A percentile compares a stretch with the other conserved stretches of the same genome.
These are phyloP conservation scores for Fusarium newnesense DNA, from an alignment of 2,329 filamentous ascomycete species.

Conservation along the genomic window DNA sequence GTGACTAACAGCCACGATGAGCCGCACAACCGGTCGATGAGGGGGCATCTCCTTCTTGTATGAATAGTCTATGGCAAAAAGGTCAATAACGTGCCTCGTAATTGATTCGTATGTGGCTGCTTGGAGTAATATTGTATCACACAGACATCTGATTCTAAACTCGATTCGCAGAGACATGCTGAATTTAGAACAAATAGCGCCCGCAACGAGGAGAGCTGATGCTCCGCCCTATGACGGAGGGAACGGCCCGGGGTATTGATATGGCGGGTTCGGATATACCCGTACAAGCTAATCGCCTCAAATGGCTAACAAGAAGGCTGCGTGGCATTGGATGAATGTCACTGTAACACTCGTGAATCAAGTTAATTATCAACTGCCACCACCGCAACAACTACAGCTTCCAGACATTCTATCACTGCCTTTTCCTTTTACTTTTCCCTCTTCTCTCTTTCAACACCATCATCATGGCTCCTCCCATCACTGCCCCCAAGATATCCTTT, in stretches of 20 bases:
- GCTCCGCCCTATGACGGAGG: background rate
- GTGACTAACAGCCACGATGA: background rate
- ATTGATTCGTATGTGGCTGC: background rate
- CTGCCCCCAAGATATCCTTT: background rate
- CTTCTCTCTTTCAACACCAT: background rate
- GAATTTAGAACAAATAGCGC: background rate
- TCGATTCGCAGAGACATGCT: background rate
- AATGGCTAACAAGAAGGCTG: background rate
- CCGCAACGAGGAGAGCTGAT: background rate
- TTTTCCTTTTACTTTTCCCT: rapidly evolving
- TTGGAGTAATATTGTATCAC: background rate
- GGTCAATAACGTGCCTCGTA: background rate
- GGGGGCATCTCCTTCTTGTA: background rate
- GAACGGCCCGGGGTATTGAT: background rate
- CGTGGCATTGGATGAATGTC: background rate
- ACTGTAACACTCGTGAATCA: background rate
- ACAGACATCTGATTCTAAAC: background rate
- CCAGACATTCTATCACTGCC: rapidly evolving
- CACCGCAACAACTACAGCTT: rapidly evolving
- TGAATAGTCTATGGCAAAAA: background rate
- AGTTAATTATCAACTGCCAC: background rate
- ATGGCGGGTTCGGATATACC: background rate
- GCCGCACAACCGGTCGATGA: background rate
- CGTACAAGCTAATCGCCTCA: background rate
- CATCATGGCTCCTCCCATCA: background rate